Evolutionary conservation across 2,329 filamentous ascomycete species (phyloP).

Genomic region (Sclerotiophoma versabilis): DNA sequence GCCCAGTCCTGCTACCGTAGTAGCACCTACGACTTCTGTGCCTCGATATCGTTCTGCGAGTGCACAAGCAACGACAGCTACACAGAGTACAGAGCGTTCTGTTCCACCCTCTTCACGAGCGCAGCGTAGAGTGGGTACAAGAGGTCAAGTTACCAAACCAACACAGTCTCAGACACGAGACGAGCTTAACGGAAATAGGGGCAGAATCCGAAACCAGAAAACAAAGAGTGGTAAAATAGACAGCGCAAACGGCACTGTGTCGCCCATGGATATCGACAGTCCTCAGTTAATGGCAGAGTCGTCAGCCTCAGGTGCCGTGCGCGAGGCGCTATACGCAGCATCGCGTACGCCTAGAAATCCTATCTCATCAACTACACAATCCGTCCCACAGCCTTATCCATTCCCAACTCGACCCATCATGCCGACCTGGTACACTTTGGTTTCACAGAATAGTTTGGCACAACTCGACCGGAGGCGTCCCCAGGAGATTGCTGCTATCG

Average conservation of each 20-base stretch:
- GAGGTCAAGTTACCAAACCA: background rate
- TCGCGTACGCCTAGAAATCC: background rate
- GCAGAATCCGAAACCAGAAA: background rate
- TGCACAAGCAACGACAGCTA: background rate
- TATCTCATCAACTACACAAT: background rate
- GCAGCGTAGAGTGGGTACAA: background rate
- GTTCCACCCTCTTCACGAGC: background rate
- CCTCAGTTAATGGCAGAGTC: conserved; percentile 4
- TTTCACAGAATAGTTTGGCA: conserved; percentile 7
- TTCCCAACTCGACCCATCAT: background rate
- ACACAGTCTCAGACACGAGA: background rate
- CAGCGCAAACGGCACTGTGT: background rate
- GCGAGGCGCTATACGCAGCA: background rate
- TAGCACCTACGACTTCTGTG: background rate
- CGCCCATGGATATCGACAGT: background rate
- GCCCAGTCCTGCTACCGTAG: background rate
- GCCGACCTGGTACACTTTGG: conserved; percentile 26
- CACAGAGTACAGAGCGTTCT: background rate
- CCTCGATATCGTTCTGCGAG: background rate
- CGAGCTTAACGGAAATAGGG: background rate
- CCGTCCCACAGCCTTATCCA: background rate
- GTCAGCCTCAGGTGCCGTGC: conserved; percentile 1
- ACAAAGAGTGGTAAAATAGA: background rate
- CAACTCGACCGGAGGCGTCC: conserved; percentile 22
- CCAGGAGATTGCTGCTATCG: conserved; percentile 23